Evolutionary conservation across 768 basidiomycete species (phyloP).

Genomic region (Leucogyrophana mollusca): DNA sequence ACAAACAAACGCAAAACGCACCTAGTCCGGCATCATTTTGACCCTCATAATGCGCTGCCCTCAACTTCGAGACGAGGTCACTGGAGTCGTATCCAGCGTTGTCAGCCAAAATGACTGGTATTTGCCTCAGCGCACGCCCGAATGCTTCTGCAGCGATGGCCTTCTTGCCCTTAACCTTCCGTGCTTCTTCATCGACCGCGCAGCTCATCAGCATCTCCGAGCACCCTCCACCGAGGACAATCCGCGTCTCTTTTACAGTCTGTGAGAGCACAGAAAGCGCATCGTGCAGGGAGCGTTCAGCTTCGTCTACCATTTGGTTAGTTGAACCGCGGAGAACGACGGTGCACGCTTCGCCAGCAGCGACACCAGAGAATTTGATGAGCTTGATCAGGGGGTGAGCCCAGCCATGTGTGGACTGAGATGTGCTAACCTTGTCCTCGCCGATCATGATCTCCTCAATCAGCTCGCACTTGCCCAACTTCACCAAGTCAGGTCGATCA

Average conservation of each 20-base stretch:
- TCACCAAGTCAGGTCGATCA: conserved; percentile 88
- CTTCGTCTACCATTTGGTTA: conserved; percentile 98
- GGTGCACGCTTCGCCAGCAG: conserved; percentile 96
- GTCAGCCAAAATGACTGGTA: conserved; percentile 95
- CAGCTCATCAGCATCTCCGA: conserved; percentile 98
- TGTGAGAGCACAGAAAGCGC: conserved; percentile 97
- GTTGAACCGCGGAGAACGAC: conserved; percentile 97
- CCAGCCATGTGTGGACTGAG: background rate
- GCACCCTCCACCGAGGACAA: conserved; percentile 94
- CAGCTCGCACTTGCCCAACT: conserved; percentile 88
- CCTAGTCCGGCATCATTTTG: conserved; percentile 83
- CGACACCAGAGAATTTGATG: conserved; percentile 99
- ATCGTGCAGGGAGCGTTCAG: conserved; percentile 95
- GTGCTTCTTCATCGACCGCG: conserved; percentile 86
- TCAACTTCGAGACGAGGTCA: conserved; percentile 84
- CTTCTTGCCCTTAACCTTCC: conserved; percentile 89
- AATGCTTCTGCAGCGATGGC: conserved; percentile 95
- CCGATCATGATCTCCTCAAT: conserved; percentile 99
- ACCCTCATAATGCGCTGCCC: conserved; percentile 95
- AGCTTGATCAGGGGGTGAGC: conserved; percentile 50
- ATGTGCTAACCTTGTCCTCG: conserved; percentile 82
- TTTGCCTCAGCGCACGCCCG: conserved; percentile 83
- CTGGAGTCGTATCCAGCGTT: conserved; percentile 99
- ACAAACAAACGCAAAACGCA: conserved; percentile 35
- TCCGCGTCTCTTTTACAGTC: conserved; percentile 94